A percentile compares a stretch with the other conserved stretches of the same genome.
Evolutionary conservation across 2,329 filamentous ascomycete species (phyloP).

Genomic region (Torrubiellomyces zombiae): DNA sequence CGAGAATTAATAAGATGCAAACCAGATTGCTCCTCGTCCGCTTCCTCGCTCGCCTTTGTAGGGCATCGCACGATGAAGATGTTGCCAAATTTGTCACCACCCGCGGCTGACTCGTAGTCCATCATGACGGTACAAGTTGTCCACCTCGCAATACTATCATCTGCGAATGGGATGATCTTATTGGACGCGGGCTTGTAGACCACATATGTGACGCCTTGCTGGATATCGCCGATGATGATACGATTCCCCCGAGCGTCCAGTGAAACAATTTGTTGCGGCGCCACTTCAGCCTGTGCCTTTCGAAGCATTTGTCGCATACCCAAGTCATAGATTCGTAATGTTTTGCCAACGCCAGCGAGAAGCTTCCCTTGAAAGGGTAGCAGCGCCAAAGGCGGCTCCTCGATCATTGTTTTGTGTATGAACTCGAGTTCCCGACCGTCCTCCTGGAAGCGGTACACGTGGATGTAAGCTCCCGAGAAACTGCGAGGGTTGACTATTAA

Average conservation of each 20-base stretch:
- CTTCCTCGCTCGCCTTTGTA: conserved; percentile 68
- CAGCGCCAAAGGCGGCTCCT: conserved; percentile 78
- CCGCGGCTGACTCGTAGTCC: conserved; percentile 90
- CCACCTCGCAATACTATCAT: conserved; percentile 81
- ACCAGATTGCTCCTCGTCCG: conserved; percentile 82
- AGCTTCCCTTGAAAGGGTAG: conserved; percentile 85
- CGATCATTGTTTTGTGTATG: conserved; percentile 88
- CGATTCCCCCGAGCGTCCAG: conserved; percentile 82
- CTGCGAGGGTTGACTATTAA: conserved; percentile 63
- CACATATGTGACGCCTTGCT: conserved; percentile 80
- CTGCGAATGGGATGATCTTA: conserved; percentile 79
- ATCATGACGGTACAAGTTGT: conserved; percentile 86
- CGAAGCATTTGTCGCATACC: conserved; percentile 84
- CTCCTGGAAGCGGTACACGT: conserved; percentile 80
- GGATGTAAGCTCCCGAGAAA: conserved; percentile 66
- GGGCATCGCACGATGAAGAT: conserved; percentile 84
- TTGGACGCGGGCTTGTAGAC: conserved; percentile 91
- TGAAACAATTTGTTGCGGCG: conserved; percentile 69
- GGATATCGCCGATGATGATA: conserved; percentile 81
- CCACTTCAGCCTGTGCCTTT: conserved; percentile 71
- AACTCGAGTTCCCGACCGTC: conserved; percentile 82
- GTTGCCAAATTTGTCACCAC: conserved; percentile 96
- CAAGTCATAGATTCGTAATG: conserved; percentile 77
- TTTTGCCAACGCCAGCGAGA: conserved; percentile 67
- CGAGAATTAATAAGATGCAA: conserved; percentile 83